Percentiles rank a stretch among this genome's conserved stretches.
Conservation (phyloP, 225 moss, liverwort and hornwort species). For the Antitrichia curtipendula region DNA sequence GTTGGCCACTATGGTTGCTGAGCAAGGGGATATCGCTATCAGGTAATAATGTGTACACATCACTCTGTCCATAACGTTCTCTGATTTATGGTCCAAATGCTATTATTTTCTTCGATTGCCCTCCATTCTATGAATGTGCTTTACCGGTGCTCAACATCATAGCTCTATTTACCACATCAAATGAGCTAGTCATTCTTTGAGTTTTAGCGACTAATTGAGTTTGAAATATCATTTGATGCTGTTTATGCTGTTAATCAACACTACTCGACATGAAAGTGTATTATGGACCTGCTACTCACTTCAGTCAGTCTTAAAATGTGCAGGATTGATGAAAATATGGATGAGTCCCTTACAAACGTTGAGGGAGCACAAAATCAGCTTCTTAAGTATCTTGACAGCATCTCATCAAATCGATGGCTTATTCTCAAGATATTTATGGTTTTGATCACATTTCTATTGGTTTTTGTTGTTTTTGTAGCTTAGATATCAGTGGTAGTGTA, state of each 20-base stretch:
- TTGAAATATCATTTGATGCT: neutral
- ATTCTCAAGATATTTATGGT: constrained; percentile 96
- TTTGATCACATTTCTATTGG: constrained; percentile 78
- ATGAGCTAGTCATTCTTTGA: neutral
- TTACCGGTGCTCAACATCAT: neutral
- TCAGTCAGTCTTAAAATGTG: neutral
- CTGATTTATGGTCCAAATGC: neutral
- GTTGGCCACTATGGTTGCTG: constrained; percentile 95
- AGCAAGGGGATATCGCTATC: constrained; percentile 93
- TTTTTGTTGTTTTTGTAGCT: constrained; percentile 91
- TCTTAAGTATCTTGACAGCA: constrained; percentile 77
- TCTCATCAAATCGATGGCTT: constrained; percentile 93
- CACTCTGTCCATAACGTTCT: neutral
- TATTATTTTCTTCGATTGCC: neutral
- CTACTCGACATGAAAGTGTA: neutral
- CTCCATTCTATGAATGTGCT: neutral
- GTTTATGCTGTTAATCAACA: neutral
- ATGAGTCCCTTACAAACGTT: constrained; percentile 72
- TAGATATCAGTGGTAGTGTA: constrained; percentile 13
- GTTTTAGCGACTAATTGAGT: neutral
- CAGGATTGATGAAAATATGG: constrained; percentile 99
- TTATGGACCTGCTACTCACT: neutral
- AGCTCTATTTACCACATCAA: neutral
- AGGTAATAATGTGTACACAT: constrained; percentile 22
- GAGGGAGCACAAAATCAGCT: constrained; percentile 95